Base-by-base conservation (phyloP, 2,329 filamentous ascomycete genomes). In the Bretziella fagacearum region DNA sequence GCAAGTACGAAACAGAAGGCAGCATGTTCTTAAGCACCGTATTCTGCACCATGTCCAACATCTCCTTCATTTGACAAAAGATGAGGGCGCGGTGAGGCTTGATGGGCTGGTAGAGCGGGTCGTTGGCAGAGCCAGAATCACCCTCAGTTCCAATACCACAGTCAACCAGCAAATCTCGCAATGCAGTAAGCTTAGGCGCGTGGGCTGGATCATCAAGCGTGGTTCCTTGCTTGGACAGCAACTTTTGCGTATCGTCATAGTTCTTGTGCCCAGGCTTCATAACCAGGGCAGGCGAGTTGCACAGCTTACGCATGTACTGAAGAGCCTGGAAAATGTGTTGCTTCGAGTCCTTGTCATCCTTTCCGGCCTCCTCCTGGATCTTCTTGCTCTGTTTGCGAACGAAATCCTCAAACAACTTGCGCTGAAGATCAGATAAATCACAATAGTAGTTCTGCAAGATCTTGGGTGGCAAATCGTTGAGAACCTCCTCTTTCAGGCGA, bases 31-130 rank as follows among this genome's bases (percentile, higher is more conserved):
- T 85, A 32, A 98, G 66, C 1, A 98, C 91, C 49, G 89, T 87
- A 56, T 82, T 85, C 59, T 96, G 87, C 2, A 98, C 93, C 76
- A 98, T 96, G 62, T 98, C 91, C 20, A 98, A 72, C 93, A 98
- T 98, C 62, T 98, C 91, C 65, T 98, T 98, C 85, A 98, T 95
- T 61, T 98, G 91, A 57, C 91, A 98, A 70, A 98, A 98, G 54
- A 98, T 82, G 23, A 98, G 74, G 0, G 91, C 93, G 37, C 91
- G 84, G 60, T 98, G 91, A 25, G 89, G 91, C 52, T 91, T 94
- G 60, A 98, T 93, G 33, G 87, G 93, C 60, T 84, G 73, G 56
- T 77, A 77, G 13, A 77, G 64, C 2, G 73, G 73, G 51, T 77
- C 73, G 45, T 67, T 73, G n/a, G n/a, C 18, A 3, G 39, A 27